Base-by-base conservation (phyloP, 192 early-diverging fungal genomes). In the Entrophospora sp. region DNA sequence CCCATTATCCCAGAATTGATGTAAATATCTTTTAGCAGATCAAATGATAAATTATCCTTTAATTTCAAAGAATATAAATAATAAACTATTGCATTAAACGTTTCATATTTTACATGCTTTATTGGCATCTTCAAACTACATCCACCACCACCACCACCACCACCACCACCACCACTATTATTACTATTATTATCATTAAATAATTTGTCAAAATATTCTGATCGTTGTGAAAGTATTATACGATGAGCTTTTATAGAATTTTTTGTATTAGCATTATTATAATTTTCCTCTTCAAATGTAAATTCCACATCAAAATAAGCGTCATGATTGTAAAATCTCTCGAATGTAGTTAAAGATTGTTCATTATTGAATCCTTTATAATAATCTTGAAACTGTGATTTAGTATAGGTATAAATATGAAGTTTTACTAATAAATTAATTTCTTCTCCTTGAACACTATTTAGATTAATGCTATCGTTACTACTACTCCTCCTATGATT, bases 221-320 rank as follows among this genome's bases (percentile, higher is more conserved):
- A 55, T 38, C 64, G 32, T 20, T 22, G 25, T 22, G 51, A 32
- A 25, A 66, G 31, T 37, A 66, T 42, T 30, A 66, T 31, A 27
- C 64, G 49, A 55, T 66, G 64, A 53, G 64, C 64, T 49, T 66
- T 53, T 37, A 66, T 51, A 5, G 18, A n/a, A n/a, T n/a, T n/a
- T n/a, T n/a, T n/a, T n/a, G n/a, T n/a, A n/a, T n/a, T n/a, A n/a
- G n/a, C n/a, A n/a, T n/a, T n/a, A n/a, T n/a, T 32, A 31, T 16
- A 28, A 24, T 31, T 53, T 13, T 36, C 64, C 52, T n/a, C 4
- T 55, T 55, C 51, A 55, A 66, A 66, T 12, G 38, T 43, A 18
- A 66, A 55, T 10, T n/a, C 36, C 1, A 66, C 49, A 55, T 66
- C 64, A 55, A n/a, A 52, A 42, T 30, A 66, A 45, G 20, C 4